Evolutionary conservation across 129 eudicot genomes (phyloP), one percentile per base, ranked within the genome.

Genomic region (Tagetes erecta): DNA sequence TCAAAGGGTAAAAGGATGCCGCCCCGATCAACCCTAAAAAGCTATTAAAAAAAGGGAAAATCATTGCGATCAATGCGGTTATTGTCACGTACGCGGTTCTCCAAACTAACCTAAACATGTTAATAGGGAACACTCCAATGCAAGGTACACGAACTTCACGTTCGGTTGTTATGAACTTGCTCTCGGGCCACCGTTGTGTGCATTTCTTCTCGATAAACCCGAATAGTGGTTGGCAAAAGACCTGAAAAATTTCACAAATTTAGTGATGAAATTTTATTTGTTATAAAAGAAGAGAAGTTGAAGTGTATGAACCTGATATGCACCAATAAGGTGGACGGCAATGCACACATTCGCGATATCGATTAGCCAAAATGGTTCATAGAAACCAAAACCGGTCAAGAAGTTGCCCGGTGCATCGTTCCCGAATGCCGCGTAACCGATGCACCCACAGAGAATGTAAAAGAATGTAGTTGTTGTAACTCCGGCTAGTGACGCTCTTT

Each of bases 11-110:
- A 72, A 94, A 94, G 0, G 97, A 80, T 1, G 84, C 89, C 2
- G 98, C 97, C 37, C 98, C 98, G 0, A 94, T 87, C 14, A 94
- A 39, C n/a, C 98, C 97, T 53, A 94, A 76, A 84, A 94, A 86
- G 72, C 82, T 86, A 49, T 94, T 94, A 88, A 94, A 94, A 66
- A 94, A 94, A 0, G 98, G 98, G 20, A 94, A 84, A 31, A 90
- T 77, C 98, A 93, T 93, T 0, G 98, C 98, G 1, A 86, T 10
- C 20, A 93, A 47, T 0, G 97, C 79, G 1, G 98, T 87, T 11
- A 90, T 6, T 0, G 83, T 60, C 42, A 93, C 98, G 63, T 87
- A 93, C 0, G 67, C 11, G n/a, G 96, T 87, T 47, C 98, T 88
- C 98, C 98, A 93, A 5, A 90, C 85, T 75, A 93, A 55, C 77